These are phyloP conservation scores for Trifolium fragiferum DNA, from an alignment of 306 rosid genomes.

Conservation along the genomic window DNA sequence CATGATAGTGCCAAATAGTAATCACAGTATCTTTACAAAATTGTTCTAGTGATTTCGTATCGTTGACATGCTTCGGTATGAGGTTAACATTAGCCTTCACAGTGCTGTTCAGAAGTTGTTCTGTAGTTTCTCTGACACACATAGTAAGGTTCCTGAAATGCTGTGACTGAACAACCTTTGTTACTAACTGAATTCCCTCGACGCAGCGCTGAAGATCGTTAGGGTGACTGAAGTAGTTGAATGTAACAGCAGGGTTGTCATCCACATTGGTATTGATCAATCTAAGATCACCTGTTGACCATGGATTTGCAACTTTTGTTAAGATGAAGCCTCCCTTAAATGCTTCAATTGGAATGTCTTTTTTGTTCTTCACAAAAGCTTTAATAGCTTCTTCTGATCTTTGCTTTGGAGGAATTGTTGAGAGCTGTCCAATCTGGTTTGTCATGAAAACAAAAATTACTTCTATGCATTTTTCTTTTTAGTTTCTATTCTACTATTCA, in stretches of 20 bases:
- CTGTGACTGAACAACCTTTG: conserved; percentile 67
- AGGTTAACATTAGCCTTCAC: conserved; percentile 81
- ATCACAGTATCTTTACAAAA: conserved; percentile 89
- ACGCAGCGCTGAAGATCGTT: conserved; percentile 81
- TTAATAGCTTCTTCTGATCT: conserved; percentile 70
- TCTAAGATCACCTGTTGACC: conserved; percentile 73
- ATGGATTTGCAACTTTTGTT: conserved; percentile 74
- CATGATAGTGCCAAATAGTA: conserved; percentile 98
- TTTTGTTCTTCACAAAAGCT: conserved; percentile 59
- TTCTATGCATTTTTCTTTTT: neutral
- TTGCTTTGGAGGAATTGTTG: conserved; percentile 89
- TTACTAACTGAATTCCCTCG: conserved; percentile 67
- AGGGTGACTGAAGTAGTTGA: conserved; percentile 91
- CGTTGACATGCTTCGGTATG: conserved; percentile 72
- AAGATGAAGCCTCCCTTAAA: conserved; percentile 90
- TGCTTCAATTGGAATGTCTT: conserved; percentile 72
- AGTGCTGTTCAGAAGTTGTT: conserved; percentile 66
- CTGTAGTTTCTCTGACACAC: conserved; percentile 50
- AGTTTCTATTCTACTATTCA: neutral
- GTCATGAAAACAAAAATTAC: conserved; percentile 29
- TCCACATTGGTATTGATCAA: conserved; percentile 66
- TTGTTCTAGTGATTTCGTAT: conserved; percentile 73
- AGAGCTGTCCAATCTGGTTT: conserved; percentile 87
- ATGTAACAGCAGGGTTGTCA: conserved; percentile 82
- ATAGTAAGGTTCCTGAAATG: conserved; percentile 70